Percentiles rank a stretch among this genome's conserved stretches.
Conservation (phyloP, 2,329 filamentous ascomycete species). For the Xylaria digitata region DNA sequence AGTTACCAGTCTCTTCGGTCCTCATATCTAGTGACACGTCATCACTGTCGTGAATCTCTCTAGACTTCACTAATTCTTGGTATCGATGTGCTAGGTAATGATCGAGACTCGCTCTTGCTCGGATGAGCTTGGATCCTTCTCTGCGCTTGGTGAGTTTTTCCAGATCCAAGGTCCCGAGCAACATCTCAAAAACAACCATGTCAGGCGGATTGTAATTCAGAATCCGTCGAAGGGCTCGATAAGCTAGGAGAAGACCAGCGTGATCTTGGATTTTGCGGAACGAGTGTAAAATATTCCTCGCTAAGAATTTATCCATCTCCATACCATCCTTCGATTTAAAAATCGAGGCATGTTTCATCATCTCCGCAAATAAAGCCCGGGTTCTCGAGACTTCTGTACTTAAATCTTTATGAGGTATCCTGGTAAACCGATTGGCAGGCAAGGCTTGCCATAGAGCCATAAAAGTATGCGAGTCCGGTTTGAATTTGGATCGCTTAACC, state of each 20-base stretch:
- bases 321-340: slow-evolving; percentile 55
- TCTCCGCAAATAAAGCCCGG: slow-evolving; percentile 60
- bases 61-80: slow-evolving; percentile 42
- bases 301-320: slow-evolving; percentile 58
- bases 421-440: slow-evolving; percentile 60
- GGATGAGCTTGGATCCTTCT: slow-evolving; percentile 56
- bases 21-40: slow-evolving; percentile 53
- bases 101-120: slow-evolving; percentile 58
- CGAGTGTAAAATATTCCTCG: slow-evolving; percentile 62
- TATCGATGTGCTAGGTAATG: slow-evolving; percentile 49
- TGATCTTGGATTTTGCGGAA: slow-evolving; percentile 60
- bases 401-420: slow-evolving; percentile 48
- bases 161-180: slow-evolving; percentile 58
- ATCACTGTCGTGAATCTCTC: slow-evolving; percentile 47
- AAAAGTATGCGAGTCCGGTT: slow-evolving; percentile 76
- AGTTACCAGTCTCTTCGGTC: slow-evolving; percentile 56
- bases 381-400: slow-evolving; percentile 50
- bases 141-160: slow-evolving; percentile 52
- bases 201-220: slow-evolving; percentile 60
- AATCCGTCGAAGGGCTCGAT: slow-evolving; percentile 56
- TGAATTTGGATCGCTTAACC: slow-evolving; percentile 59
- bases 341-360: slow-evolving; percentile 60
- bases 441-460: slow-evolving; percentile 73
- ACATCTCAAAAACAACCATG: slow-evolving; percentile 59
- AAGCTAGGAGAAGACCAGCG: slow-evolving; percentile 59